Evolutionary conservation across 2,329 filamentous ascomycete genomes (phyloP).

Genomic region (Xylaria polymorpha): DNA sequence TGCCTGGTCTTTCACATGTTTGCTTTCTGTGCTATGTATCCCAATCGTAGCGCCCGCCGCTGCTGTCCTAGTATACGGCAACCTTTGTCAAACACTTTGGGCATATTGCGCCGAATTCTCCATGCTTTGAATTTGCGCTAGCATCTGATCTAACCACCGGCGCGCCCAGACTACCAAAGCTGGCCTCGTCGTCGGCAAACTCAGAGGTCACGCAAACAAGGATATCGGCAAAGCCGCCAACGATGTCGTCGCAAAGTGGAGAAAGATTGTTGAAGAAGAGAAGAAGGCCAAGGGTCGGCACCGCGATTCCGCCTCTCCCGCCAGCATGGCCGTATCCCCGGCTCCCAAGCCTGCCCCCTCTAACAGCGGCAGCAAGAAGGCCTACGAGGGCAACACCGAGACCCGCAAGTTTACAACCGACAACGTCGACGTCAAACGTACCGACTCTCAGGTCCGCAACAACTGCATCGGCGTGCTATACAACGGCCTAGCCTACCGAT

Average conservation of each 20-base stretch:
- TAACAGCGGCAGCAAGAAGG: slow-evolving; percentile 55
- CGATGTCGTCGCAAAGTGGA: slow-evolving; percentile 90
- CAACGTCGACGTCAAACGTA: slow-evolving; percentile 80
- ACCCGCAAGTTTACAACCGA: slow-evolving; percentile 88
- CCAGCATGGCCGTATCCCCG: slow-evolving; percentile 53
- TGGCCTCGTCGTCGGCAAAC: slow-evolving; percentile 88
- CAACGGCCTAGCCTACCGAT: slow-evolving; percentile 82
- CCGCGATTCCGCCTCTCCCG: slow-evolving; percentile 66
- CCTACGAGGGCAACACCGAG: slow-evolving; percentile 73
- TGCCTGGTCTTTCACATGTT: neutral
- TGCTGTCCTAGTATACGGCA: neutral
- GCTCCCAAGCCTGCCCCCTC: slow-evolving; percentile 61
- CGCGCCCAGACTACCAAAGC: slow-evolving; percentile 78
- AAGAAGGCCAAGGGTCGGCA: slow-evolving; percentile 62
- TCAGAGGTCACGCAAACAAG: slow-evolving; percentile 80
- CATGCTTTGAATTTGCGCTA: neutral
- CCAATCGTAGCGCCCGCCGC: neutral
- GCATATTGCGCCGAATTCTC: neutral
- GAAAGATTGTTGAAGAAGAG: slow-evolving; percentile 77
- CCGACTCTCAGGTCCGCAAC: slow-evolving; percentile 79
- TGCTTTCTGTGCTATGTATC: neutral
- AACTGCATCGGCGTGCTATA: slow-evolving; percentile 92
- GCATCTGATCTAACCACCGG: slow-evolving; percentile 29
- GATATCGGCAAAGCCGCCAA: slow-evolving; percentile 81
- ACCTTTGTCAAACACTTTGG: neutral